These are phyloP conservation scores for Sonneratia caseolaris DNA, from an alignment of 345 rosid species.

Conservation along the genomic window DNA sequence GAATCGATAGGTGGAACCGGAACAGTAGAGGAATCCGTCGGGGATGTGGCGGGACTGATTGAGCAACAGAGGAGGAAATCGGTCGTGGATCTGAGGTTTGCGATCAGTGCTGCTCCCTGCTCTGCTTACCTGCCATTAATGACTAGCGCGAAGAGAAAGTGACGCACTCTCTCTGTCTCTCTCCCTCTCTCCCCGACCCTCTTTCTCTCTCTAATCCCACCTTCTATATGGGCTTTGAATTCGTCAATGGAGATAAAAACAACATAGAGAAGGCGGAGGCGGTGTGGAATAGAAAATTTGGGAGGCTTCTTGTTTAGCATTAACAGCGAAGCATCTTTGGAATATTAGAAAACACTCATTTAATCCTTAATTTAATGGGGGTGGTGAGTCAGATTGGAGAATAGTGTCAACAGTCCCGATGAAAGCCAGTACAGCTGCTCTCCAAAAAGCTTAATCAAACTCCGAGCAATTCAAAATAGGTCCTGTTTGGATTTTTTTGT, in stretches of 20 bases:
- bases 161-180: not conserved
- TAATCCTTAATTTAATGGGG: not conserved
- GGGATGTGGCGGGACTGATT: not conserved
- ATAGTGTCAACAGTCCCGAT: constrained; percentile 28
- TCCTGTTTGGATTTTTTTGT: too few relatives aligned
- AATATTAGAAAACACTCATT: not conserved
- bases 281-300: not conserved
- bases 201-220: too few relatives aligned
- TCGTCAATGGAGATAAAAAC: not conserved
- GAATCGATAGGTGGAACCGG: not conserved
- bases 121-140: not conserved
- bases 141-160: not conserved
- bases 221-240: not conserved
- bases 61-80: too few relatives aligned
- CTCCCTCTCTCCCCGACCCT: not conserved
- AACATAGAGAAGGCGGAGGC: not conserved
- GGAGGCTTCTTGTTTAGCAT: not conserved
- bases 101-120: not conserved
- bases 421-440: constrained; percentile 34
- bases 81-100: not conserved
- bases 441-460: not conserved
- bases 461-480: constrained; percentile 13
- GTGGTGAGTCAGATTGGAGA: constrained; percentile 16
- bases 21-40: not conserved
- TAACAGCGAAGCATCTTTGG: constrained; percentile 3